phyloP scores from a whole-genome alignment of 805 yeast genomes.

The Millerozyma miso region DNA sequence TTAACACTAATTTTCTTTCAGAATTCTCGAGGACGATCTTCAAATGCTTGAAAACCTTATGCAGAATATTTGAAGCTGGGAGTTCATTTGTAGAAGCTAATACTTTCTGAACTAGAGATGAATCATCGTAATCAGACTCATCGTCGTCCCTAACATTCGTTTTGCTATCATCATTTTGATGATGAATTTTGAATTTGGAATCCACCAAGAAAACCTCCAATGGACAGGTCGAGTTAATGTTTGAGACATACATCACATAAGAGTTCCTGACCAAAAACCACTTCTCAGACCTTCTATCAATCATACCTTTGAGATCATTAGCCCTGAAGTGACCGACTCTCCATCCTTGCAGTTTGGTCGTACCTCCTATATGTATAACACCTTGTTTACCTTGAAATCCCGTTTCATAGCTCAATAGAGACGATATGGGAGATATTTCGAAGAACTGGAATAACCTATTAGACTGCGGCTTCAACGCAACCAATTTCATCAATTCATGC shows the following conservation, averaged over 20 bases:
- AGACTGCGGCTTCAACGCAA: constrained; percentile 74
- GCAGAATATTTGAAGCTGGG: constrained; percentile 23
- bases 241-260: constrained; percentile 80
- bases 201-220: constrained; percentile 92
- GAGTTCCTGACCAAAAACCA: constrained; percentile 89
- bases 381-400: constrained; percentile 90
- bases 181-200: constrained; percentile 55
- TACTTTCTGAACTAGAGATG: constrained; percentile 23
- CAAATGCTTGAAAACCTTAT: constrained; percentile 50
- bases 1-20: constrained; percentile 72
- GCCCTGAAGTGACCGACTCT: constrained; percentile 83
- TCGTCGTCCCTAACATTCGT: constrained; percentile 26
- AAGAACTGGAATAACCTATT: constrained; percentile 81
- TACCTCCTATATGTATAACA: constrained; percentile 68
- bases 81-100: constrained; percentile 19
- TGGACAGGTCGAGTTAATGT: constrained; percentile 81
- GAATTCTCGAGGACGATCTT: constrained; percentile 59
- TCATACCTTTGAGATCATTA: constrained; percentile 79
- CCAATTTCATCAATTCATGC: constrained; percentile 50
- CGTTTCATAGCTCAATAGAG: constrained; percentile 75
- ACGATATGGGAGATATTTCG: constrained; percentile 85
- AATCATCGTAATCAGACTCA: constrained; percentile 45
- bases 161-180: constrained; percentile 34
- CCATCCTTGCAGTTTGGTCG: constrained; percentile 93
- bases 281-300: constrained; percentile 82